Conservation (phyloP, 2,329 filamentous ascomycete species). For the Neofusicoccum parvum region DNA sequence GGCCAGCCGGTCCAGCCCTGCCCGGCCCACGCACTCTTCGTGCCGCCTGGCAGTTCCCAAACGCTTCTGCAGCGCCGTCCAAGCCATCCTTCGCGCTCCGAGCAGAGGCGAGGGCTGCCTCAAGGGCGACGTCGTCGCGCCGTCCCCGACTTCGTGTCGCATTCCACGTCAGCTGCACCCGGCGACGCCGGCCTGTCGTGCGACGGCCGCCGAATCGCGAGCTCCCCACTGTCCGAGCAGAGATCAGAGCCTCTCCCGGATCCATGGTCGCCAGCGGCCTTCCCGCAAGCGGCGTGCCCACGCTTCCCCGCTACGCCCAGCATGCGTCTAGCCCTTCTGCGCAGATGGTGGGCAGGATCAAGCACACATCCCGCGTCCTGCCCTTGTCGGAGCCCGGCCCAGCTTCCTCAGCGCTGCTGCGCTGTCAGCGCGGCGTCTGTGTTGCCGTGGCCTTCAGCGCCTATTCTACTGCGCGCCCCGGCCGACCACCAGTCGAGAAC, state of each 20-base stretch:
- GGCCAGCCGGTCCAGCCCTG: not conserved
- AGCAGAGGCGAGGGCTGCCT: not conserved
- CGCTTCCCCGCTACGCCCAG: not conserved
- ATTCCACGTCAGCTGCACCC: not conserved
- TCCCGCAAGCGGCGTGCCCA: slow-evolving; percentile 1
- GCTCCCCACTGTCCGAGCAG: not conserved
- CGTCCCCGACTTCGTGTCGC: not conserved
- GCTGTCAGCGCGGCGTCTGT: not conserved
- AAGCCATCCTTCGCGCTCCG: not conserved
- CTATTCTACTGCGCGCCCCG: not conserved
- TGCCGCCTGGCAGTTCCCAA: not conserved
- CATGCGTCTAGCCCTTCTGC: not conserved
- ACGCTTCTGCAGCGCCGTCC: not conserved
- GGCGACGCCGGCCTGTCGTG: not conserved
- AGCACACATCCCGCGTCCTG: not conserved
- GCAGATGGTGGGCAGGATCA: not conserved
- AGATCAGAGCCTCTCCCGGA: not conserved
- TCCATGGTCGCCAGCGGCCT: not conserved
- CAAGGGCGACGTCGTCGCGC: not conserved
- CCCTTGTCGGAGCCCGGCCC: not conserved
- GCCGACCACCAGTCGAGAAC: slow-evolving; percentile 3
- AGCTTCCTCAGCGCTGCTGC: slow-evolving; percentile 1
- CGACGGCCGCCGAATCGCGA: not conserved
- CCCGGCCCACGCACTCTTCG: not conserved
- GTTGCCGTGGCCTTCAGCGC: not conserved